A percentile compares a stretch with the other conserved stretches of the same genome.
These are phyloP conservation scores for Ophiocordyceps unilateralis DNA, from an alignment of 2,329 filamentous ascomycete species.

Conservation along the genomic window DNA sequence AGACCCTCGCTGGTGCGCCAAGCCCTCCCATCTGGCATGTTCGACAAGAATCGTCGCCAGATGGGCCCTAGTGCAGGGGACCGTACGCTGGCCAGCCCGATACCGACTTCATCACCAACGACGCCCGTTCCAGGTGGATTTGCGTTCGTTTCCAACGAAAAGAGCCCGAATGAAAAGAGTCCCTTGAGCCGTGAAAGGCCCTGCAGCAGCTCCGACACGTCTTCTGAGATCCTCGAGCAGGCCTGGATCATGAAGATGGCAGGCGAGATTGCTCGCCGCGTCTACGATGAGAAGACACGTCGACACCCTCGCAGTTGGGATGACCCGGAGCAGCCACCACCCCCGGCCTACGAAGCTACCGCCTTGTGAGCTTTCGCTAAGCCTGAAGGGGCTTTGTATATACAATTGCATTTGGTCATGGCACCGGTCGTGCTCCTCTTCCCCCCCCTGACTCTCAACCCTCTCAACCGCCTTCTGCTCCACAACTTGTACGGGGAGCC, in stretches of 20 bases:
- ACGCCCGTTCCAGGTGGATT: not conserved
- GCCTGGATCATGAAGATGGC: conserved; percentile 91
- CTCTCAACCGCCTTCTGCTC: too few relatives aligned
- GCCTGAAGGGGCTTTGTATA: conserved; percentile 4
- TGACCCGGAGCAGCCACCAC: conserved; percentile 38
- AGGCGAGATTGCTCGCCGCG: conserved; percentile 71
- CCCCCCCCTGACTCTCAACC: not conserved
- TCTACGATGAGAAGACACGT: conserved; percentile 67
- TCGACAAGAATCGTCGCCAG: conserved; percentile 9
- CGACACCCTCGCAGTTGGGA: conserved; percentile 18
- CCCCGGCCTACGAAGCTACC: conserved; percentile 43
- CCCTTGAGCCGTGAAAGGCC: conserved; percentile 14
- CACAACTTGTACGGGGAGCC: not conserved
- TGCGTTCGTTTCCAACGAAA: conserved; percentile 9
- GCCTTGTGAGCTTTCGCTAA: conserved; percentile 15
- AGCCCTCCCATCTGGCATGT: conserved; percentile 9
- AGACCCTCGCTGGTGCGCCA: conserved; percentile 6
- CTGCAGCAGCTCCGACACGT: conserved; percentile 24
- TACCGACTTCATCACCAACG: not conserved
- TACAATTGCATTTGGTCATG: conserved; percentile 1
- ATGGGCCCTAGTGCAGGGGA: conserved; percentile 1
- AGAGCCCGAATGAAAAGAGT: conserved; percentile 14
- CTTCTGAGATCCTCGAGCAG: conserved; percentile 52
- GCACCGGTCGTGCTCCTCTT: not conserved
- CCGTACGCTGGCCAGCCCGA: not conserved